Percentiles rank a stretch among this genome's conserved stretches.
phyloP scores from a whole-genome alignment of 192 early-diverging fungal genomes.

The Bifiguratus adelaidae region DNA sequence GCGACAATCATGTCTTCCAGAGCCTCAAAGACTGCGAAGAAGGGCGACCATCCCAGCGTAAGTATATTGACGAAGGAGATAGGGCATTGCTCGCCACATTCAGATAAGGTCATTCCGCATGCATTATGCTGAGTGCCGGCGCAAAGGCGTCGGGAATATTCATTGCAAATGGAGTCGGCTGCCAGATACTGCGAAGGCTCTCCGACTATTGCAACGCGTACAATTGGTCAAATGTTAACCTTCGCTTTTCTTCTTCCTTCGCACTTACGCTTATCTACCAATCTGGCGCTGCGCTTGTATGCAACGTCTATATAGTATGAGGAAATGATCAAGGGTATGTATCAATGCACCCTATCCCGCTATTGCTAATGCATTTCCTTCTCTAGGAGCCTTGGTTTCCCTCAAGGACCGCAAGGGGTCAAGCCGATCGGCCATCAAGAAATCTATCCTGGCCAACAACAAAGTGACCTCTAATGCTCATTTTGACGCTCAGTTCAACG shows the following conservation, averaged over 20 bases:
- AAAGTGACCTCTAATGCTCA: conserved; percentile 29
- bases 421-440: conserved; percentile 64
- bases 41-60: conserved; percentile 20
- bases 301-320: conserved; percentile 9
- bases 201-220: too few relatives aligned
- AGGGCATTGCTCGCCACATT: too few relatives aligned
- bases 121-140: background rate
- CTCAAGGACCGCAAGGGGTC: conserved; percentile 65
- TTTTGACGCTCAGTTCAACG: conserved; percentile 44
- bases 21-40: conserved; percentile 10
- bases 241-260: conserved; percentile 1
- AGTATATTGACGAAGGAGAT: background rate
- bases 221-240: background rate
- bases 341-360: background rate
- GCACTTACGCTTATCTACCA: background rate
- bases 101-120: background rate
- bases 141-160: background rate
- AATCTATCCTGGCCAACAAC: conserved; percentile 66
- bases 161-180: background rate
- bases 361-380: conserved; percentile 6
- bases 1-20: conserved; percentile 2
- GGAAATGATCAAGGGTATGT: conserved; percentile 18
- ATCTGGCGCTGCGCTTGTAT: background rate
- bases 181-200: background rate
- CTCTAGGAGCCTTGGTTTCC: conserved; percentile 37